phyloP scores from a whole-genome alignment of 2,329 filamentous ascomycete species.

The Fusarium pseudograminearum region DNA sequence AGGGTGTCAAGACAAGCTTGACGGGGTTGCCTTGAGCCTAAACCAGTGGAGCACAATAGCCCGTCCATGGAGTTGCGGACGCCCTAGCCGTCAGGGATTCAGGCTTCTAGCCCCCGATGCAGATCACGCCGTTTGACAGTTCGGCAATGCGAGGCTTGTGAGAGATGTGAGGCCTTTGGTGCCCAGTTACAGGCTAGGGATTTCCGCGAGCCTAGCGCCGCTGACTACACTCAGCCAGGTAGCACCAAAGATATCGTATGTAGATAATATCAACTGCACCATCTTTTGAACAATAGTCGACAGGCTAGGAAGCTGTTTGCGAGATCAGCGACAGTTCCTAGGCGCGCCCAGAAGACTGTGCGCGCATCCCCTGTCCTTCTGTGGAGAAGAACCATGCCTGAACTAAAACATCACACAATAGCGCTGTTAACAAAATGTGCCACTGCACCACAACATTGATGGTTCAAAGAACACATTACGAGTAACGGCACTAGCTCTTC shows the following conservation, averaged over 20 bases:
- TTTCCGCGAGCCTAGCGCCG: conserved; percentile 11
- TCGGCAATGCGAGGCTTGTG: conserved; percentile 42
- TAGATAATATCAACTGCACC: not conserved
- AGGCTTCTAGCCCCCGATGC: conserved; percentile 47
- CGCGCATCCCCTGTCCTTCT: not conserved
- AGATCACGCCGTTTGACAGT: conserved; percentile 50
- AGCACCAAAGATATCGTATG: not conserved
- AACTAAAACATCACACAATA: not conserved
- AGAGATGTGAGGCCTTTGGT: conserved; percentile 23
- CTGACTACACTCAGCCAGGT: not conserved
- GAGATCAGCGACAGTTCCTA: not conserved
- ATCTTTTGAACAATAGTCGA: not conserved
- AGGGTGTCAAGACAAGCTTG: conserved; percentile 45
- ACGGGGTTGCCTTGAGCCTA: conserved; percentile 42
- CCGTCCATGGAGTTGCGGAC: conserved; percentile 36
- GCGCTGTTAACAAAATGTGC: not conserved
- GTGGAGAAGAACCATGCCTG: not conserved
- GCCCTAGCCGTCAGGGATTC: conserved; percentile 46
- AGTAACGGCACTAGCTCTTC: not conserved
- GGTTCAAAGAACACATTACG: not conserved
- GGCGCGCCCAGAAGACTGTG: not conserved
- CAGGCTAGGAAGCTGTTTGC: not conserved
- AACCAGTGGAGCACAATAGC: conserved; percentile 35
- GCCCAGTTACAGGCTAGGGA: conserved; percentile 18
- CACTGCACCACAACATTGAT: not conserved